Percentiles rank a stretch among this genome's conserved stretches.
Conservation (phyloP, 2,329 filamentous ascomycete species). For the Calonectria pauciramosa region DNA sequence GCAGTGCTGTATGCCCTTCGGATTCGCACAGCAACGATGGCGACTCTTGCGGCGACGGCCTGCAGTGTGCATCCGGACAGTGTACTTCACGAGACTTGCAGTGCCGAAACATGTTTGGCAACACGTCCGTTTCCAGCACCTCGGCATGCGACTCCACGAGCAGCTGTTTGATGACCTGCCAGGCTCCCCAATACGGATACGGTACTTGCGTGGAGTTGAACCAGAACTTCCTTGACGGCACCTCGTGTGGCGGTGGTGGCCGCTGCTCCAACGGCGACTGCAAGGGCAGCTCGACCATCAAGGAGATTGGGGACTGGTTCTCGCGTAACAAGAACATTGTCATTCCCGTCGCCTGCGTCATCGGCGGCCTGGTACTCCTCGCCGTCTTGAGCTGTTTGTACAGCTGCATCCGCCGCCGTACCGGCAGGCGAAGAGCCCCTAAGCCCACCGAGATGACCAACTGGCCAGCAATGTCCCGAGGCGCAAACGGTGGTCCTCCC, state of each 20-base stretch:
- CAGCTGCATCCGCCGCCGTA: slow-evolving; percentile 55
- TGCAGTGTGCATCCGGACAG: slow-evolving; percentile 90
- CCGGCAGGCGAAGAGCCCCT: slow-evolving; percentile 39
- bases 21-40: slow-evolving; percentile 81
- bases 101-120: slow-evolving; percentile 87
- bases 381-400: slow-evolving; percentile 77
- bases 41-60: slow-evolving; percentile 75
- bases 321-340: slow-evolving; percentile 82
- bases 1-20: slow-evolving; percentile 77
- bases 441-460: slow-evolving; percentile 44
- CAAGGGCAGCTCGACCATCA: slow-evolving; percentile 75
- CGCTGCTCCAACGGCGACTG: slow-evolving; percentile 85
- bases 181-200: slow-evolving; percentile 75
- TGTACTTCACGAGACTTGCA: slow-evolving; percentile 94
- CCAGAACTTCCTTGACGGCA: slow-evolving; percentile 96
- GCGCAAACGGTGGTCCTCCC: slow-evolving; percentile 31
- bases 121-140: slow-evolving; percentile 81
- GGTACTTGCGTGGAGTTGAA: slow-evolving; percentile 81
- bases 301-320: slow-evolving; percentile 83
- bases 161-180: slow-evolving; percentile 82
- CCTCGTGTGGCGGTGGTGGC: slow-evolving; percentile 84
- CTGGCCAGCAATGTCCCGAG: slow-evolving; percentile 43
- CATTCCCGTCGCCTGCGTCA: slow-evolving; percentile 80
- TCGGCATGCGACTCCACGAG: slow-evolving; percentile 75
- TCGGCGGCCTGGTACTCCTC: slow-evolving; percentile 81